Conservation (phyloP, 106 monocot species). For the Apostasia ramifera region DNA sequence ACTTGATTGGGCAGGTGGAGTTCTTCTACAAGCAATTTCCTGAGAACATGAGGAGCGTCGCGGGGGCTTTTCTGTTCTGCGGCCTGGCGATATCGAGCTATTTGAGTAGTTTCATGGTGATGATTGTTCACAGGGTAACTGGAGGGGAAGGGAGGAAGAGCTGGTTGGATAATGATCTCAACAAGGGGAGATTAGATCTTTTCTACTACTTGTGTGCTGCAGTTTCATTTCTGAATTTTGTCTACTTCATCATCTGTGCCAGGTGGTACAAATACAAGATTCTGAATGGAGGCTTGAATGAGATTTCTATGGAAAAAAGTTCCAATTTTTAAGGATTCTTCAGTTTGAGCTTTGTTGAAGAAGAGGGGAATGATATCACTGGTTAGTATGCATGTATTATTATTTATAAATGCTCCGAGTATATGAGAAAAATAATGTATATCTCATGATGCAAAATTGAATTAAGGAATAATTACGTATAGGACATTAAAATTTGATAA, state of each 20-base stretch:
- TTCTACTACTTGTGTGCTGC: not conserved
- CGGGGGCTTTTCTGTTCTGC: not conserved
- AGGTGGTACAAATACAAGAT: too few species aligned
- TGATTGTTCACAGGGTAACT: not conserved
- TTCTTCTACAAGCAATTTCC: constrained; percentile 1
- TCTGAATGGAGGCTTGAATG: too few species aligned
- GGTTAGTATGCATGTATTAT: too few species aligned
- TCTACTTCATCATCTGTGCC: not conserved
- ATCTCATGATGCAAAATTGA: too few species aligned
- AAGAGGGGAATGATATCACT: too few species aligned
- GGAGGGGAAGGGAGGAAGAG: not conserved
- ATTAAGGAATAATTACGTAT: too few species aligned
- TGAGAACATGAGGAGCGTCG: constrained; percentile 2
- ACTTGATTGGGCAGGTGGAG: constrained; percentile 3
- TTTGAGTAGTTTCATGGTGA: not conserved
- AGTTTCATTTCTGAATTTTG: not conserved
- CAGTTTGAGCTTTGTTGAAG: too few species aligned
- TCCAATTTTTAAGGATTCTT: too few species aligned
- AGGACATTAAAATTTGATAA: too few species aligned
- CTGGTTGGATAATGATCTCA: not conserved
- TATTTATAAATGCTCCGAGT: too few species aligned
- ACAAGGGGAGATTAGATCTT: not conserved
- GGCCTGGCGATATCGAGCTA: not conserved
- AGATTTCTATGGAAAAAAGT: too few species aligned
- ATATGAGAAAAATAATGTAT: too few species aligned